Evolutionary conservation across 306 rosid genomes (phyloP).

Genomic region (Acmispon strigosus): DNA sequence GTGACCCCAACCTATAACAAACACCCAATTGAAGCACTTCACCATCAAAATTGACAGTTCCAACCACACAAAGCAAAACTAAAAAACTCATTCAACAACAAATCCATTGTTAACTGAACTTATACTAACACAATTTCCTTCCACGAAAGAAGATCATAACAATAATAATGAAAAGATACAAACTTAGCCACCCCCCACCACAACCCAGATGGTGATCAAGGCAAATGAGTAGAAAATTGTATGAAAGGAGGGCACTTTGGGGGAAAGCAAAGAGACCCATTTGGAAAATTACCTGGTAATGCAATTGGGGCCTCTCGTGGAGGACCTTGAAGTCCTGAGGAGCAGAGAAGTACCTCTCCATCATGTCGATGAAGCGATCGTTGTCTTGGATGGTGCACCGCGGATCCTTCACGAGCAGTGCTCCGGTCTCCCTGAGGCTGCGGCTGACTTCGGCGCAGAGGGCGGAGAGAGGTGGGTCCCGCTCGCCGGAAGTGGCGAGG

Average conservation of each 20-base stretch:
- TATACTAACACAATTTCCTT: not conserved
- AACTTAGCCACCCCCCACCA: not conserved
- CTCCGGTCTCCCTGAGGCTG: slow-evolving; percentile 76
- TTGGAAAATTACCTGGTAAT: slow-evolving; percentile 57
- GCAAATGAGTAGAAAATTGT: not conserved
- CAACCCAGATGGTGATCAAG: not conserved
- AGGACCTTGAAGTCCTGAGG: slow-evolving; percentile 59
- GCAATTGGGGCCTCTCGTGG: slow-evolving; percentile 81
- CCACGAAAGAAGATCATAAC: too few species aligned
- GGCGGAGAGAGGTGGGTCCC: not conserved
- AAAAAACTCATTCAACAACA: not conserved
- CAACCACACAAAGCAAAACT: not conserved
- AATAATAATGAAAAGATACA: too few species aligned
- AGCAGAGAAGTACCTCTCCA: slow-evolving; percentile 71
- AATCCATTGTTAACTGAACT: not conserved
- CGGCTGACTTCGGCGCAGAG: slow-evolving; percentile 69
- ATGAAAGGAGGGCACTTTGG: not conserved
- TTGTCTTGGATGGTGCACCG: slow-evolving; percentile 74
- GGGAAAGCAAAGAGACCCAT: not conserved
- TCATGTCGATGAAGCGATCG: slow-evolving; percentile 92
- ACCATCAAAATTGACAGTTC: not conserved
- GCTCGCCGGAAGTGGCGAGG: slow-evolving; percentile 25
- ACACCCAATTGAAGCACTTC: slow-evolving; percentile 16
- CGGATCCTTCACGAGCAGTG: slow-evolving; percentile 74
- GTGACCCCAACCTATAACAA: slow-evolving; percentile 77